Evolutionary conservation across 2,329 filamentous ascomycete species (phyloP).

Genomic region (Colletotrichum orbiculare): DNA sequence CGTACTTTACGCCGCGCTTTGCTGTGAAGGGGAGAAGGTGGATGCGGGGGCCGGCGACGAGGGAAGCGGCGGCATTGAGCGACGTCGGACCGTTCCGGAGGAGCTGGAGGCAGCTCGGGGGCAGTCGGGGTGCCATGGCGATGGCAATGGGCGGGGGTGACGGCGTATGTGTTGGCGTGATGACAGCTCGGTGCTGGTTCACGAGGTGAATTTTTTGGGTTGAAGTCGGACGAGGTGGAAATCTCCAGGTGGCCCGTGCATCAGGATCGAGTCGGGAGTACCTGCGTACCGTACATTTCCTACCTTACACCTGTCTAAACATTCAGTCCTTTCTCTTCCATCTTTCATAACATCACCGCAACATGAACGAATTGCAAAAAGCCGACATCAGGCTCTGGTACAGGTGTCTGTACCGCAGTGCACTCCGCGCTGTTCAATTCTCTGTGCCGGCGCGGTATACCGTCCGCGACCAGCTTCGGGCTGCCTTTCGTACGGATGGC

Average conservation of each 20-base stretch:
- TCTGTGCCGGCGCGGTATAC: conserved; percentile 74
- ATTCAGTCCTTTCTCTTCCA: neutral
- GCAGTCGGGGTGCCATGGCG: conserved; percentile 38
- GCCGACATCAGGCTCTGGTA: conserved; percentile 71
- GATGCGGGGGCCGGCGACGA: conserved; percentile 41
- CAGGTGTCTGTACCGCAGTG: conserved; percentile 73
- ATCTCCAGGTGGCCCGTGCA: conserved; percentile 33
- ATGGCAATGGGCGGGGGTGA: conserved; percentile 3
- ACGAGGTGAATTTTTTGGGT: conserved; percentile 36
- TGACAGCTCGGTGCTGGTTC: conserved; percentile 7
- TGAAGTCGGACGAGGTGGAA: conserved; percentile 32
- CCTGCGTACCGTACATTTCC: no score
- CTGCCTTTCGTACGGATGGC: conserved; percentile 65
- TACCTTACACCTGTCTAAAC: neutral
- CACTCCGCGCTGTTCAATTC: conserved; percentile 78
- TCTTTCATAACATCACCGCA: neutral
- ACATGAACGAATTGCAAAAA: conserved; percentile 44
- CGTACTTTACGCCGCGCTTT: conserved; percentile 65
- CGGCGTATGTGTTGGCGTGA: conserved; percentile 9
- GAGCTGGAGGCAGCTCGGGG: conserved; percentile 35
- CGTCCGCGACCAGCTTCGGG: conserved; percentile 68
- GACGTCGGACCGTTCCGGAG: conserved; percentile 24
- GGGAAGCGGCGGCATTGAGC: conserved; percentile 19
- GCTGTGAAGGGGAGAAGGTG: conserved; percentile 58
- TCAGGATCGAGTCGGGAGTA: conserved; percentile 2